Evolutionary conservation across 2,329 filamentous ascomycete species (phyloP), one percentile per base, ranked within the genome.

Genomic region (Paraphoma sp.): DNA sequence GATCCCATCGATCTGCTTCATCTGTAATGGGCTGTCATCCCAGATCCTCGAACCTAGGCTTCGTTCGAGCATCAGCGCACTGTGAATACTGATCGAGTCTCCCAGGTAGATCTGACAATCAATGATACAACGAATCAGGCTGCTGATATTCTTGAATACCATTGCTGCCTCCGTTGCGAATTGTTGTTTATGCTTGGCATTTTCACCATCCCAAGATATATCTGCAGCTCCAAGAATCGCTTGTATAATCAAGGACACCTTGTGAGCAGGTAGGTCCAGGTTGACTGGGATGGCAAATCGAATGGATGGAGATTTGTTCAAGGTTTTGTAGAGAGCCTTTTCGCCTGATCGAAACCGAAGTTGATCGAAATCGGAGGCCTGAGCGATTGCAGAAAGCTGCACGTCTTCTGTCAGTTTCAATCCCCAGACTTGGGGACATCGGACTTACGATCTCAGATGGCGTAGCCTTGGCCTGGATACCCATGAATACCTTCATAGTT

Each of bases 1-100:
- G 58, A 98, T 85, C 2, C 87, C 85, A 0, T 91, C 87, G 1
- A 99, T 83, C 73, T 98, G 94, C 57, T 90, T 89, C 69, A 99
- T 84, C 64, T 97, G 91, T 18, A 89, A 82, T 0, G 91, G 86
- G 2, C 88, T 90, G 33, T 90, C 87, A 68, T 99, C 95, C 95
- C 93, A 97, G 1, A 83, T 83, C 56, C 84, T 86, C 1, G 93
- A 90, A 18, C 86, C 84, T 49, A 98, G 79, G 62, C 91, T 92
- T 54, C 94, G 84, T 46, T 89, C 84, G 6, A 98, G 83, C 68
- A 94, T 90, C 1, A 98, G 82, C 6, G 89, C 89, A 58, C 88
- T 87, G 29, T 84, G 84, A 1, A 87, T 83, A 1, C 89, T 84
- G 4, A 87, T 75, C 0, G 91, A 88, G 71, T 98, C 92, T 73